Percentiles rank a stretch among this genome's conserved stretches.
phyloP scores from a whole-genome alignment of 768 basidiomycete species.

The Suillus variegatus region DNA sequence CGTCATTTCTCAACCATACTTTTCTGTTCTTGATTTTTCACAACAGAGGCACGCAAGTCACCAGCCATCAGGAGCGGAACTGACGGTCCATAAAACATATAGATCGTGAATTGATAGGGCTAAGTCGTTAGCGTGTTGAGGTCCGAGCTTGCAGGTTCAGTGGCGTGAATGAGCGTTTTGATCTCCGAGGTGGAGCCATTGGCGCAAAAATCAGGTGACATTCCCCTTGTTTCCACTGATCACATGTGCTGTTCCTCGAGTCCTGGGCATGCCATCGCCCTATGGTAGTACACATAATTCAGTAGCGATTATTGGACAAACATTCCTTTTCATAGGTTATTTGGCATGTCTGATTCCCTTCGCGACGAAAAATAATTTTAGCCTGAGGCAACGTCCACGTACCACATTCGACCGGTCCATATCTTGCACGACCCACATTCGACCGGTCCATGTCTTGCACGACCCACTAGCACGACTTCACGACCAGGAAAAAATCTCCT shows the following conservation, averaged over 20 bases:
- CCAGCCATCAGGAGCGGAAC: background rate
- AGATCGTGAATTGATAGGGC: background rate
- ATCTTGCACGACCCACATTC: background rate
- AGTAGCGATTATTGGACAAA: background rate
- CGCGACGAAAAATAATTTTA: background rate
- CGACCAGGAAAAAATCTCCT: background rate
- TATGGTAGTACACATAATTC: background rate
- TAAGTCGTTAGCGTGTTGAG: background rate
- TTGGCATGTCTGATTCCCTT: constrained; percentile 1
- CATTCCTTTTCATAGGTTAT: background rate
- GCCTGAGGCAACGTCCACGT: background rate
- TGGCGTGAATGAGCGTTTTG: background rate
- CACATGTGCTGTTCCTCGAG: background rate
- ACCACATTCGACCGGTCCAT: background rate
- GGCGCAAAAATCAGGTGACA: background rate
- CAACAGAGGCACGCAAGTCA: background rate
- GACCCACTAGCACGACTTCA: background rate
- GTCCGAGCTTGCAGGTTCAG: background rate
- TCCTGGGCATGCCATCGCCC: background rate
- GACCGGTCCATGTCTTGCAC: background rate
- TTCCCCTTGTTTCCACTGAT: background rate
- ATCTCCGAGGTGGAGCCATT: background rate
- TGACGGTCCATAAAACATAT: background rate
- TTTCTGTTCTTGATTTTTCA: background rate
- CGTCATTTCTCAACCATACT: background rate